Evolutionary conservation across 257 asterid genomes (phyloP), one percentile per base, ranked within the genome.

Genomic region (Forsythia viridissima): DNA sequence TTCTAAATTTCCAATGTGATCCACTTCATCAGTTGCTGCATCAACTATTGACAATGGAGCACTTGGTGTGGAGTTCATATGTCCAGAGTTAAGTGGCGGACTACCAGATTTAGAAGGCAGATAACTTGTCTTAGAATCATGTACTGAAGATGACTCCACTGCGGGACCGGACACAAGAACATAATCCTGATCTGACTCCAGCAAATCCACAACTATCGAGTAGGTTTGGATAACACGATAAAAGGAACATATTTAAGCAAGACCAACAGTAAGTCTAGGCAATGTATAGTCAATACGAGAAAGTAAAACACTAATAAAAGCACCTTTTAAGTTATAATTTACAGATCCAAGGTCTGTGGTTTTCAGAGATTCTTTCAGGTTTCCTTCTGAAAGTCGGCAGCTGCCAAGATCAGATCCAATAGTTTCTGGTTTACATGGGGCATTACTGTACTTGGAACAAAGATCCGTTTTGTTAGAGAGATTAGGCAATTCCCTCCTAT

Each of bases 151-250:
- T 63, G 91, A 91, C 57, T 90, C 97, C 65, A 87, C 66, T 2
- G 90, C 91, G 59, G 96, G 91, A 71, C 91, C 88, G 41, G 90
- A 83, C 52, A 94, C 97, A 48, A 94, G 81, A 77, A 94, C 97
- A 72, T 92, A 94, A 82, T 91, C 98, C 87, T 88, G 91, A 82
- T 81, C 98, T 79, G 90, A 84, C 89, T 92, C 97, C 81, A 87
- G 48, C 3, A 91, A 91, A 80, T 91, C 96, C 81, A 80, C 55
- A 34, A 85, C 97, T 92, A 90, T 77, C 36, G 84, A 82, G 51
- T 72, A 77, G 71, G 57, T 55, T 77, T 20, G 78, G 80, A 81
- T 77, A 71, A 82, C 79, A 83, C 38, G 21, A 40, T 52, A 34
- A 78, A 61, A 68, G 34, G 51, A 66, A 42, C 42, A 68, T 69